Conservation (phyloP, 345 rosid species). For the Dipteronia sinensis region DNA sequence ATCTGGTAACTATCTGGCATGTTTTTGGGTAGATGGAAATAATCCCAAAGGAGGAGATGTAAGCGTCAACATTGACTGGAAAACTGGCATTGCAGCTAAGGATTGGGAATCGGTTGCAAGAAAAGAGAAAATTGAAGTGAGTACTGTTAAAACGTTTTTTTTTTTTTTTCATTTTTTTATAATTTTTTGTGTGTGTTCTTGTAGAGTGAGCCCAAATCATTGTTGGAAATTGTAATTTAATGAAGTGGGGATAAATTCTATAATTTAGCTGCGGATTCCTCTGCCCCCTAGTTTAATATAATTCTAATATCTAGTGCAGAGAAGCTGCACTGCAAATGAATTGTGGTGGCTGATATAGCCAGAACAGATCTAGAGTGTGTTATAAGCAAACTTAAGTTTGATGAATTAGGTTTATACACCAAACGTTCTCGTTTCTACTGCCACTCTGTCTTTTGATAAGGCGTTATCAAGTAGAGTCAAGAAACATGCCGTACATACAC, state of each 20-base stretch:
- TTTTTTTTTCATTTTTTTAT: background rate
- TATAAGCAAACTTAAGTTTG: background rate
- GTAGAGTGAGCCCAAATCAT: background rate
- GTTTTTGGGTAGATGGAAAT: conserved; percentile 58
- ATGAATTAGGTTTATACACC: background rate
- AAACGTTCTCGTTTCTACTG: no score
- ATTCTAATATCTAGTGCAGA: no score
- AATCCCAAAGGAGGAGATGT: conserved; percentile 43
- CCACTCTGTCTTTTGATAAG: no score
- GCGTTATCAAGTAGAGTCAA: no score
- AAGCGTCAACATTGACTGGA: conserved; percentile 80
- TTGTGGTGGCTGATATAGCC: no score
- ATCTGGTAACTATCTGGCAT: conserved; percentile 75
- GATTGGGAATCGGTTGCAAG: conserved; percentile 94
- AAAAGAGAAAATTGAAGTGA: conserved; percentile 85
- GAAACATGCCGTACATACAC: no score
- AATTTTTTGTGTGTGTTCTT: background rate
- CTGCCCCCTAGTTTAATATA: background rate
- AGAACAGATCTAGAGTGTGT: no score
- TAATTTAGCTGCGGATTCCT: background rate
- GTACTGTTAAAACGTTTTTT: conserved; percentile 18
- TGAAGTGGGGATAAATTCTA: background rate
- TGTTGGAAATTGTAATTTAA: background rate
- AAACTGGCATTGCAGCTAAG: conserved; percentile 81
- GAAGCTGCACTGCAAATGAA: no score